Evolutionary conservation across 768 basidiomycete species (phyloP).

Genomic region (Termitomyces sp.): DNA sequence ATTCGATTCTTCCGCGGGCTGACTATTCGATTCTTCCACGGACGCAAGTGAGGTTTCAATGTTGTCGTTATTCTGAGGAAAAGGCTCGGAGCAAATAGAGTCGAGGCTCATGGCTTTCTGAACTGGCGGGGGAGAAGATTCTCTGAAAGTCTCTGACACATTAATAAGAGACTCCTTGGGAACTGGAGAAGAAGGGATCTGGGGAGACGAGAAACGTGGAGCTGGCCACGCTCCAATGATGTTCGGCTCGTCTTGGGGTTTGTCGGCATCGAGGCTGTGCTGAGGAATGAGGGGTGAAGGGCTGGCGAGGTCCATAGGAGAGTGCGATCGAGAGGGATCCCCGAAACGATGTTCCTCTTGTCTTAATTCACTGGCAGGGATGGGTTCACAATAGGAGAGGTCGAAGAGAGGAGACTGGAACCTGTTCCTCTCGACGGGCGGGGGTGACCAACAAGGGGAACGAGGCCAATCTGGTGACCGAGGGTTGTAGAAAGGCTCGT

Average conservation of each 20-base stretch:
- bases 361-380: background rate
- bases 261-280: conserved; percentile 6
- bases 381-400: background rate
- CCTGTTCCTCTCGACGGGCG: background rate
- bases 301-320: conserved; percentile 47
- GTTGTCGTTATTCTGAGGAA: background rate
- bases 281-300: conserved; percentile 27
- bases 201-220: conserved; percentile 32
- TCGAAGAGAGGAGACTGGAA: background rate
- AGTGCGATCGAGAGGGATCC: conserved; percentile 34
- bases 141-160: background rate
- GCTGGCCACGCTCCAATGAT: conserved; percentile 42
- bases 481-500: conserved; percentile 10
- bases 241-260: conserved; percentile 28
- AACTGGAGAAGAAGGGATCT: background rate
- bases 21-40: background rate
- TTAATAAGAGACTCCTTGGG: background rate
- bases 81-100: conserved; percentile 12
- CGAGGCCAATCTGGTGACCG: conserved; percentile 5
- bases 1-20: too few species aligned
- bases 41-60: background rate
- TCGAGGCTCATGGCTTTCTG: conserved; percentile 15
- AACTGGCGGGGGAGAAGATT: background rate
- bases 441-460: conserved; percentile 2
- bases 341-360: background rate